Percentiles rank a stretch among this genome's conserved stretches.
These are phyloP conservation scores for Combretum micranthum DNA, from an alignment of 345 rosid species.

Conservation along the genomic window DNA sequence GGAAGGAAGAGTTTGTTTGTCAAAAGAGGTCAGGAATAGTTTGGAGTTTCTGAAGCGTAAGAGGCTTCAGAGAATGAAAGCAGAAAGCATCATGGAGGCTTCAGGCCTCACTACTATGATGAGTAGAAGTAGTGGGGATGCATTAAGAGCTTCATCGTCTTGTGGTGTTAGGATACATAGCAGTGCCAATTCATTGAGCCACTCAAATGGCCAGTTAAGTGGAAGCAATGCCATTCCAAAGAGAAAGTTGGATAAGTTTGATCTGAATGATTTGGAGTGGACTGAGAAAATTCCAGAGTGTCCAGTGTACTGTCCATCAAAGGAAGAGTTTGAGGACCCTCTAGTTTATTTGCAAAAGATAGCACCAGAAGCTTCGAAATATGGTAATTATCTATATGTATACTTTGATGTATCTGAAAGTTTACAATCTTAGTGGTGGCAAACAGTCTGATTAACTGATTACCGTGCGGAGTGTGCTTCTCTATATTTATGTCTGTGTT, in stretches of 20 bases:
- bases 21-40: slow-evolving; percentile 66
- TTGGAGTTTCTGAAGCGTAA: slow-evolving; percentile 76
- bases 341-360: slow-evolving; percentile 83
- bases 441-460: too few relatives aligned
- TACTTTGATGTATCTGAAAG: not conserved
- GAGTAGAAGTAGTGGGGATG: slow-evolving; percentile 89
- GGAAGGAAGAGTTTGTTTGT: slow-evolving; percentile 78
- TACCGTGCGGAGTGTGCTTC: too few relatives aligned
- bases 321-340: slow-evolving; percentile 96
- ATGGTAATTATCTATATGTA: slow-evolving; percentile 39
- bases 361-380: slow-evolving; percentile 89
- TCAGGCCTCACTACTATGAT: slow-evolving; percentile 30
- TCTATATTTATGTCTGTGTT: too few relatives aligned
- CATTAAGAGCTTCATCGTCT: slow-evolving; percentile 64
- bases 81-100: slow-evolving; percentile 38
- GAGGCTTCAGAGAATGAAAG: slow-evolving; percentile 68
- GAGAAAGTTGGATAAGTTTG: slow-evolving; percentile 68
- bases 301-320: slow-evolving; percentile 90
- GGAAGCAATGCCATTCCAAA: slow-evolving; percentile 44
- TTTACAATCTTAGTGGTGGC: too few relatives aligned
- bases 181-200: slow-evolving; percentile 28
- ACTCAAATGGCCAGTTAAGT: slow-evolving; percentile 25
- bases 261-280: slow-evolving; percentile 76
- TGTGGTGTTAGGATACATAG: slow-evolving; percentile 72
- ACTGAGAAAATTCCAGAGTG: slow-evolving; percentile 82